Evolutionary conservation across 176 grass and related monocot species (phyloP), one percentile per base, ranked within the genome.

Genomic region (Microstegium vimineum): DNA sequence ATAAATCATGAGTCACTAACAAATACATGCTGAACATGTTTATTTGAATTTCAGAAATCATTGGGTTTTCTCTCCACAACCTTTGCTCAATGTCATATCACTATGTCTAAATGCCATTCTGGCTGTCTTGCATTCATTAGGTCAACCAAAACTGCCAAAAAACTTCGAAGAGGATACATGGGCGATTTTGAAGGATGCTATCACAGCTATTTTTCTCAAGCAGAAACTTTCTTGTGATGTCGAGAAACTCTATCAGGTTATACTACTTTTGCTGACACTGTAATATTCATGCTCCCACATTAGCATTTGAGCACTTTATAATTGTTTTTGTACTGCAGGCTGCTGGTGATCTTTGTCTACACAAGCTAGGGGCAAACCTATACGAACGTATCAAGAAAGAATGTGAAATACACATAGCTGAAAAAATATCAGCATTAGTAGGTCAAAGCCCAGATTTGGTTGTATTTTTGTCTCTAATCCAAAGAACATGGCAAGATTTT

Each of bases 401-500:
- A 96, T 99, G 93, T 47, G 97, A 96, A 92, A 80, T 93, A 69
- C 97, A 99, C 71, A 92, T 96, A 81, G 87, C 97, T 5, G 85
- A 57, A 84, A 90, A 95, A 88, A 81, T 94, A 74, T 94, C 90
- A 74, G 87, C 91, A 78, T 83, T 96, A 63, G 93, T 95, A 35
- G 89, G 93, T 37, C 97, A 99, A 85, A 94, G 97, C 81, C 97
- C 97, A 66, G 97, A 99, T 81, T 90, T 99, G 77, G 89, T 90
- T 66, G 97, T 99, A 42, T 99, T 99, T 90, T 88, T 99, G 62
- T 91, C 89, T 66, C 79, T 96, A 23, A 86, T 94, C 38, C 90
- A 99, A 83, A 99, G 92, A 89, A 92, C 91, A 47, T 99, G 97
- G 97, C 93, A 99, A 90, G 93, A 99, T 83, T 96, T 99, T 90